Percentiles rank a stretch among this genome's conserved stretches.
These are phyloP conservation scores for Grammothele lineata DNA, from an alignment of 768 basidiomycete species.

Conservation along the genomic window DNA sequence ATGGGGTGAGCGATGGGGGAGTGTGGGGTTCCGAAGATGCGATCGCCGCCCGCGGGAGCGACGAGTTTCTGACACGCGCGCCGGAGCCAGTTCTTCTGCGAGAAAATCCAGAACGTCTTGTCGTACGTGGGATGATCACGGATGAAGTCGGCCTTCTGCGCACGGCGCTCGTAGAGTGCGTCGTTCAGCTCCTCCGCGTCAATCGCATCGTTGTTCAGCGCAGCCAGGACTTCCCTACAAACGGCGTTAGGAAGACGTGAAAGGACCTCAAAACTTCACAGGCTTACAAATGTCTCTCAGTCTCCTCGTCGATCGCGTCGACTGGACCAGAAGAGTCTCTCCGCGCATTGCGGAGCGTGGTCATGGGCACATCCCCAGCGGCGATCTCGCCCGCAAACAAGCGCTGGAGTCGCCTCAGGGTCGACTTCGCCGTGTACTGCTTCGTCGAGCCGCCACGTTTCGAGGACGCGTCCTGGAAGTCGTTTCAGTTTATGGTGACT, in stretches of 20 bases:
- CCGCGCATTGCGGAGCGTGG: conserved; percentile 42
- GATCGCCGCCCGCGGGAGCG: conserved; percentile 76
- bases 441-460: conserved; percentile 28
- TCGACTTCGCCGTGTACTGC: conserved; percentile 53
- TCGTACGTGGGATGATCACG: conserved; percentile 86
- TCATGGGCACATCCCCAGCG: conserved; percentile 54
- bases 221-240: conserved; percentile 62
- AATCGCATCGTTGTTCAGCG: conserved; percentile 51
- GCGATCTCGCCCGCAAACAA: conserved; percentile 56
- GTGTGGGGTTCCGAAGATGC: conserved; percentile 76
- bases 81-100: conserved; percentile 72
- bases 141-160: conserved; percentile 84
- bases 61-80: conserved; percentile 79
- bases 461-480: conserved; percentile 9
- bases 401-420: conserved; percentile 53
- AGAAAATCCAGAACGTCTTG: conserved; percentile 84
- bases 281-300: conserved; percentile 68
- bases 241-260: not conserved
- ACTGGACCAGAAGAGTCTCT: conserved; percentile 27
- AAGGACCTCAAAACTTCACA: not conserved
- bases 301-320: conserved; percentile 49
- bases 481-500: too few species aligned
- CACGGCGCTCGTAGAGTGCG: conserved; percentile 61
- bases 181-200: conserved; percentile 55
- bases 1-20: conserved; percentile 61